Base-by-base conservation (phyloP, 495 filamentous ascomycete genomes). In the Rhypophila decipiens region DNA sequence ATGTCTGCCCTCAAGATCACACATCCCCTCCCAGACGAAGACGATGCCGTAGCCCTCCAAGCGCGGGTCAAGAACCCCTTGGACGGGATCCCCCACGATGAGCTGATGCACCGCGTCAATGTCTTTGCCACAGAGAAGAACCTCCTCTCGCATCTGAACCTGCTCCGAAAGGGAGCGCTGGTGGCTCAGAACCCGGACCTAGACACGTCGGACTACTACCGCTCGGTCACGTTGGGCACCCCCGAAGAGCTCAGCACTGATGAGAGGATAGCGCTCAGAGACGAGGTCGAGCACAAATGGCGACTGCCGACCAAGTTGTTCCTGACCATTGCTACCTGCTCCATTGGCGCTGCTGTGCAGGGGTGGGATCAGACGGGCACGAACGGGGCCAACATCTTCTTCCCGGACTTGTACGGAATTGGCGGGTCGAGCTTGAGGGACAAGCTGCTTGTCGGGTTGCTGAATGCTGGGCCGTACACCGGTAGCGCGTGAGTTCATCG, bases 351-450 rank as follows among this genome's bases (percentile, higher is more conserved):
- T 13, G 84, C 84, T 12, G 79, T 86, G 22, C 84, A 88, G 56
- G 83, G 83, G 23, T 86, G 82, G 81, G 81, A 85, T 56, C 82
- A 85, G 60, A 83, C 79, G 37, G 81, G 85, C n/a, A 78, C 77
- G 2, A 89, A 88, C 55, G 86, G 85, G 39, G 86, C 85, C 22
- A 88, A 82, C 49, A 69, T 89, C 51, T 78, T 75, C 43, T 88
- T 87, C 62, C 78, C 78, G 4, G 43, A 54, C 0, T 52, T 24
- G 50, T 74, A 59, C 46, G 71, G 50, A 4, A 81, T 78, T 38
- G 68, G 55, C 3, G 49, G 57, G 13, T 61, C 72, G 24, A 66
- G 61, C 18, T 77, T 71, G 40, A 66, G 72, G 9, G 69, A 79
- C 7, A 73, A 67, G 17, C 49, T 82, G 42, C 51, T 76, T 36